A percentile compares a stretch with the other conserved stretches of the same genome.
These are phyloP conservation scores for Beta lomatogona DNA, from an alignment of 179 eudicot species.

Conservation along the genomic window DNA sequence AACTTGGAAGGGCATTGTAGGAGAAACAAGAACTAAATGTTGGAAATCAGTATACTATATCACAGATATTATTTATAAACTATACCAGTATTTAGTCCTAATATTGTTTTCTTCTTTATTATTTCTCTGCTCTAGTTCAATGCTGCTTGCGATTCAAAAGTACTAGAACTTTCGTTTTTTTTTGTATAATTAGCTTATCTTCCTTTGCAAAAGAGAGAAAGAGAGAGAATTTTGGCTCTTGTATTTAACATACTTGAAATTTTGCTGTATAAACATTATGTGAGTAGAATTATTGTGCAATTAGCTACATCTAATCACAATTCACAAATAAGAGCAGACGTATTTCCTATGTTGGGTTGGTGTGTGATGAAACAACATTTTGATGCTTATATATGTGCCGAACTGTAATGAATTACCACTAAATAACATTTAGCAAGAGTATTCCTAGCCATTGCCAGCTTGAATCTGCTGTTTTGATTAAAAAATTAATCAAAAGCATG, in stretches of 20 bases:
- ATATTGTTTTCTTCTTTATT: constrained; percentile 21
- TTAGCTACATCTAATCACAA: constrained; percentile 1
- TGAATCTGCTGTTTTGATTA: too few species aligned
- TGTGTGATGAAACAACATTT: too few species aligned
- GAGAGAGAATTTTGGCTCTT: constrained; percentile 11
- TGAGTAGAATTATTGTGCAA: constrained; percentile 37
- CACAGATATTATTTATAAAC: not conserved
- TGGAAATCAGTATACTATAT: not conserved
- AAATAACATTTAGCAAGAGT: too few species aligned
- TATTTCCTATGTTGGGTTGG: too few species aligned
- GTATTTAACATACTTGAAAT: constrained; percentile 15
- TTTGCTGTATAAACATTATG: constrained; percentile 34
- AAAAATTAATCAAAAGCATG: too few species aligned
- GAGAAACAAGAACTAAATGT: constrained; percentile 20
- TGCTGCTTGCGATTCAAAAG: constrained; percentile 21
- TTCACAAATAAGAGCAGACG: too few species aligned
- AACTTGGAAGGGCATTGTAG: constrained; percentile 17
- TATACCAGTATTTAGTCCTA: not conserved
- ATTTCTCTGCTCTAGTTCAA: constrained; percentile 15
- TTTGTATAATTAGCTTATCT: not conserved
- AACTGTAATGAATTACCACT: too few species aligned
- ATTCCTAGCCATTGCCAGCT: too few species aligned
- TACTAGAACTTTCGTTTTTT: not conserved
- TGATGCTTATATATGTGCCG: too few species aligned
- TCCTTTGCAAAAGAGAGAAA: constrained; percentile 6